Percentiles rank a stretch among this genome's conserved stretches.
Conservation (phyloP, 2,329 filamentous ascomycete species). For the Talaromyces islandicus region DNA sequence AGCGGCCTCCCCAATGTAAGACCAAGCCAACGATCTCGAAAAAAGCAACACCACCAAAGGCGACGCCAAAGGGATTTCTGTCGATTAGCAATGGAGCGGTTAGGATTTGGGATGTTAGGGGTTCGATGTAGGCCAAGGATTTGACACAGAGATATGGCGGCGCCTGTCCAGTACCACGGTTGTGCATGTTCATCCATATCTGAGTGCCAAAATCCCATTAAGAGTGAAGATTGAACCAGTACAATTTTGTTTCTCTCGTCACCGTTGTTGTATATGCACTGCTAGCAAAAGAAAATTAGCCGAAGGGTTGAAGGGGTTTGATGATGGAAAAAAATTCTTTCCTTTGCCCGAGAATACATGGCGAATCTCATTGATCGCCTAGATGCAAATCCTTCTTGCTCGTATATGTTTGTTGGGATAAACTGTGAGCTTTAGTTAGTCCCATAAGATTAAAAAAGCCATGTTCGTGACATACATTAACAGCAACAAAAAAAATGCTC, state of each 20-base stretch:
- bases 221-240: constrained; percentile 30
- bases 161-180: constrained; percentile 44
- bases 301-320: too few species aligned
- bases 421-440: background rate
- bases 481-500: too few species aligned
- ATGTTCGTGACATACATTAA: too few species aligned
- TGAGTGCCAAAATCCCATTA: constrained; percentile 40
- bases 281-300: background rate
- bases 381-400: background rate
- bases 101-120: constrained; percentile 12
- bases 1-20: constrained; percentile 35
- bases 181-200: constrained; percentile 37
- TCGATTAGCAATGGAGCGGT: constrained; percentile 16
- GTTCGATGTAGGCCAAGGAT: constrained; percentile 38
- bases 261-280: background rate
- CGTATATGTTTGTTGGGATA: background rate
- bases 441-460: too few species aligned
- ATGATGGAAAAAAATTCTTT: too few species aligned
- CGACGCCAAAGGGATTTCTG: constrained; percentile 30
- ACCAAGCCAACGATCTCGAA: constrained; percentile 37
- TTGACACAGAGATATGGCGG: constrained; percentile 39
- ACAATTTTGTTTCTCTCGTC: background rate
- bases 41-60: constrained; percentile 38
- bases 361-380: background rate
- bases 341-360: background rate